Conservation (phyloP, 108 stramenopile species). For the Nannochloropsis gaditana region DNA sequence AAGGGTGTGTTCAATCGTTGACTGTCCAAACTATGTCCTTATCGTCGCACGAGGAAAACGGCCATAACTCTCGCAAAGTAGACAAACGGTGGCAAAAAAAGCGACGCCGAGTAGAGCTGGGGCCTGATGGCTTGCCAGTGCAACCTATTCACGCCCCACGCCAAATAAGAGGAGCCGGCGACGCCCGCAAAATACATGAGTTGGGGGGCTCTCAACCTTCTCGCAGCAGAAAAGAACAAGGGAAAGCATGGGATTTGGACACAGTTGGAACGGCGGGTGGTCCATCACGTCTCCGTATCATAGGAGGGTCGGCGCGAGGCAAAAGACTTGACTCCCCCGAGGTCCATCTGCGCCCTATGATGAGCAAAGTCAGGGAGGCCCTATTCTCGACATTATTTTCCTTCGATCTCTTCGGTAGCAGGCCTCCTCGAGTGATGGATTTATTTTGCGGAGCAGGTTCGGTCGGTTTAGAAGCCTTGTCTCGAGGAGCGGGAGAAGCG, state of each 20-base stretch:
- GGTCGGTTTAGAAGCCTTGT: constrained; percentile 83
- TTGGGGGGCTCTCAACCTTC: neutral
- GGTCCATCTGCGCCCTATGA: constrained; percentile 95
- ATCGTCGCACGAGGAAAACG: neutral
- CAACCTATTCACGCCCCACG: constrained; percentile 9
- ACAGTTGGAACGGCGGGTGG: constrained; percentile 6
- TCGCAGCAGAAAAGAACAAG: neutral
- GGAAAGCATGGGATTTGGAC: neutral
- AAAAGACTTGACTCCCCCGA: constrained; percentile 73
- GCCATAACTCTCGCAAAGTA: neutral
- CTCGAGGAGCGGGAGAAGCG: constrained; percentile 73
- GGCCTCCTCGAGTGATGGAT: constrained; percentile 60
- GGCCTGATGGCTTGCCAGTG: neutral
- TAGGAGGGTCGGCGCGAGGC: constrained; percentile 69
- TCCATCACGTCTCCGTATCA: constrained; percentile 57
- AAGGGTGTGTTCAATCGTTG: neutral
- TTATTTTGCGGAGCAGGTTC: constrained; percentile 84
- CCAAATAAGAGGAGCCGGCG: neutral
- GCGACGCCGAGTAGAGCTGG: neutral
- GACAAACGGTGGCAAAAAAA: constrained; percentile 14
- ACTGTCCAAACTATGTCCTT: neutral
- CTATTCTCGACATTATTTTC: constrained; percentile 75
- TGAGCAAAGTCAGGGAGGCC: constrained; percentile 93
- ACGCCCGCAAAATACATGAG: neutral
- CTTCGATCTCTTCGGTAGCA: constrained; percentile 69